Evolutionary conservation across 148 eudicot genomes (phyloP).

Genomic region (Rhododendron kiyosumense): DNA sequence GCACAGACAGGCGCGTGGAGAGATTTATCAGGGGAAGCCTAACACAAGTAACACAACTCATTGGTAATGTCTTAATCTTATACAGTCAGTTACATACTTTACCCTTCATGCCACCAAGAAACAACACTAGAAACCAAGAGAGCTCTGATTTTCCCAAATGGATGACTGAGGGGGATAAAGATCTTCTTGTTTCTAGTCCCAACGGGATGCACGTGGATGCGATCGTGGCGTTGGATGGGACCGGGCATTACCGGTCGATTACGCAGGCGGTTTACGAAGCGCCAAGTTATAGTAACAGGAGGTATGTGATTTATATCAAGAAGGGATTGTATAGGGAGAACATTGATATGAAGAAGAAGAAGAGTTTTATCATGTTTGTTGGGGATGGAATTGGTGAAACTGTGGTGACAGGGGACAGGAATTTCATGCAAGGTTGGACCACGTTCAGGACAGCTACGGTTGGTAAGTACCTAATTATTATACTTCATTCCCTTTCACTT

Average conservation of each 20-base stretch:
- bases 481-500: not conserved
- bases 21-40: constrained; percentile 63
- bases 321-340: constrained; percentile 78
- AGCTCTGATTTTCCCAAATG: constrained; percentile 46
- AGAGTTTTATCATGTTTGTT: constrained; percentile 67
- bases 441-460: constrained; percentile 88
- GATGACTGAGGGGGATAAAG: constrained; percentile 70
- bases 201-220: constrained; percentile 62
- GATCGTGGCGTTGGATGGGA: constrained; percentile 64
- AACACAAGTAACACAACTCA: constrained; percentile 74
- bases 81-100: constrained; percentile 52
- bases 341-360: constrained; percentile 79
- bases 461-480: constrained; percentile 31
- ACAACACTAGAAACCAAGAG: constrained; percentile 18
- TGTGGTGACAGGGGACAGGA: constrained; percentile 53
- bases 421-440: constrained; percentile 88
- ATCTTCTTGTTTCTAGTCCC: constrained; percentile 31
- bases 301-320: constrained; percentile 68
- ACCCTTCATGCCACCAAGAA: constrained; percentile 55
- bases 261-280: constrained; percentile 53
- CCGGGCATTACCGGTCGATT: constrained; percentile 49
- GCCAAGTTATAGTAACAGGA: constrained; percentile 54
- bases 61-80: constrained; percentile 67
- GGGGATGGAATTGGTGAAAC: constrained; percentile 87
- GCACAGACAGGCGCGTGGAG: constrained; percentile 45